Percentiles rank a stretch among this genome's conserved stretches.
These are phyloP conservation scores for Schwanniomyces pseudopolymorphus DNA, from an alignment of 805 yeast genomes.

Conservation along the genomic window DNA sequence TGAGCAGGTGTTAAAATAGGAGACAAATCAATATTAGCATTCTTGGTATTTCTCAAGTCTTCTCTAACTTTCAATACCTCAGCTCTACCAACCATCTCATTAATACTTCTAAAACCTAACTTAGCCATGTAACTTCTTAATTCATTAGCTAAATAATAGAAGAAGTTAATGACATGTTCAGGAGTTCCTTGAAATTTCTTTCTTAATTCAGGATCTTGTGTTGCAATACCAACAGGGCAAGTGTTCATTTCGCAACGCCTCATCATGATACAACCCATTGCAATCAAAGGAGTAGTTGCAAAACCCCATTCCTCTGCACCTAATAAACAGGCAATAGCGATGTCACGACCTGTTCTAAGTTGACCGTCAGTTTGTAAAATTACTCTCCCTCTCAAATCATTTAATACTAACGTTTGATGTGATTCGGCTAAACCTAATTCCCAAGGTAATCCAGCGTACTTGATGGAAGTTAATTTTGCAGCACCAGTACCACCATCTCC, in stretches of 20 bases:
- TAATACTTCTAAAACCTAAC: slow-evolving; percentile 91
- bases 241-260: slow-evolving; percentile 87
- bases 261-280: slow-evolving; percentile 97
- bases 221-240: slow-evolving; percentile 98
- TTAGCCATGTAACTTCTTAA: slow-evolving; percentile 90
- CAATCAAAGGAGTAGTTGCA: slow-evolving; percentile 95
- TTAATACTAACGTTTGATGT: slow-evolving; percentile 93
- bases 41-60: slow-evolving; percentile 82
- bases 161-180: slow-evolving; percentile 96
- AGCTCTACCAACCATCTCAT: slow-evolving; percentile 98
- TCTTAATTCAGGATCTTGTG: slow-evolving; percentile 94
- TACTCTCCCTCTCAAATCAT: slow-evolving; percentile 94
- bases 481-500: slow-evolving; percentile 99
- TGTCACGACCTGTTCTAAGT: slow-evolving; percentile 93
- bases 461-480: slow-evolving; percentile 94
- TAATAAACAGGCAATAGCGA: slow-evolving; percentile 90
- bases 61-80: slow-evolving; percentile 86
- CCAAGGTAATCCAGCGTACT: slow-evolving; percentile 98
- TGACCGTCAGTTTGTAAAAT: slow-evolving; percentile 98
- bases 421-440: slow-evolving; percentile 97
- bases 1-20: slow-evolving; percentile 98
- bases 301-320: slow-evolving; percentile 99
- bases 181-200: slow-evolving; percentile 95
- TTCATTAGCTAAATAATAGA: slow-evolving; percentile 91
- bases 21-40: slow-evolving; percentile 84